phyloP scores from a whole-genome alignment of 192 early-diverging fungal genomes.

The Gaertneriomyces sp. region DNA sequence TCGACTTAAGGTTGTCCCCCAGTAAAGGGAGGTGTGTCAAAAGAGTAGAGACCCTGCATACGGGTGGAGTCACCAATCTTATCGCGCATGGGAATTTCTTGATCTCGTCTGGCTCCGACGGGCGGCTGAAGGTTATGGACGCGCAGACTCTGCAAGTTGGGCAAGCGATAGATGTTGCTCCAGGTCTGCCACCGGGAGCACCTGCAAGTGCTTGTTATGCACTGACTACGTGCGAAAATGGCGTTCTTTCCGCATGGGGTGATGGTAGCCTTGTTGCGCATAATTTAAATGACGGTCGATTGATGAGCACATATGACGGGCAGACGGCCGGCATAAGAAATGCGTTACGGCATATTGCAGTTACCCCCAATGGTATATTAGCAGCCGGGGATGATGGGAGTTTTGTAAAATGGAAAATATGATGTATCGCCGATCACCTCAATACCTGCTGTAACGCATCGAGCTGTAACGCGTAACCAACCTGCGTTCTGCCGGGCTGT shows the following conservation, averaged over 20 bases:
- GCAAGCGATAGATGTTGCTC: not conserved
- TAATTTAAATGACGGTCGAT: not conserved
- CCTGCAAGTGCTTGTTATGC: conserved; percentile 15
- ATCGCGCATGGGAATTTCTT: not conserved
- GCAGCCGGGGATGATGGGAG: conserved; percentile 25
- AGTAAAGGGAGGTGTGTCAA: conserved; percentile 23
- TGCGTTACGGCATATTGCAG: conserved; percentile 6
- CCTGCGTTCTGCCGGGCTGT: too few species aligned
- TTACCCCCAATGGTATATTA: conserved; percentile 1
- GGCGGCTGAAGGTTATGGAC: conserved; percentile 20
- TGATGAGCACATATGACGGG: conserved; percentile 11
- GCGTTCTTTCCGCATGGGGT: conserved; percentile 14
- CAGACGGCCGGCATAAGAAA: conserved; percentile 7
- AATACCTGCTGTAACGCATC: too few species aligned
- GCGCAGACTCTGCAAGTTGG: conserved; percentile 10
- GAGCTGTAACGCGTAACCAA: too few species aligned
- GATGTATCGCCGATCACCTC: not conserved
- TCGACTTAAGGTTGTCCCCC: conserved; percentile 24
- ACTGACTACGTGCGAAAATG: not conserved
- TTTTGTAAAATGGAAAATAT: conserved; percentile 12
- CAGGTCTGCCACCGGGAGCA: not conserved
- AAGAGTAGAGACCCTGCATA: conserved; percentile 16
- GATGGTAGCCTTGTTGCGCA: conserved; percentile 13
- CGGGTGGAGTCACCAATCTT: conserved; percentile 25
- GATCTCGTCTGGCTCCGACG: conserved; percentile 22